These are phyloP conservation scores for Breynia disticha DNA, from an alignment of 441 rosid genomes.

Conservation along the genomic window DNA sequence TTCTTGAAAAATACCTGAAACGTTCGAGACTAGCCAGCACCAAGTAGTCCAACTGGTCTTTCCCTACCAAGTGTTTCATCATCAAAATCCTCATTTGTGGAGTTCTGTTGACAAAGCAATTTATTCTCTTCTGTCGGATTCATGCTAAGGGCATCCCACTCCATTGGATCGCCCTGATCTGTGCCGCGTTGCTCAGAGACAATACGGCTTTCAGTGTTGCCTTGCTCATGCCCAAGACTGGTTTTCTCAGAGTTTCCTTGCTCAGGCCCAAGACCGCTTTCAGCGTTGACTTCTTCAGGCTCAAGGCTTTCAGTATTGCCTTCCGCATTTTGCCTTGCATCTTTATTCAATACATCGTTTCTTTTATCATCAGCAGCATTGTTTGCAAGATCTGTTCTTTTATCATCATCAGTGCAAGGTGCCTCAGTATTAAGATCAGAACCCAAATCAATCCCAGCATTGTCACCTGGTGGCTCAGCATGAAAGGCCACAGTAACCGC, in stretches of 20 bases:
- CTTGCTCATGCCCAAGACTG: too few species aligned
- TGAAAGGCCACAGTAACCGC: conserved; percentile 54
- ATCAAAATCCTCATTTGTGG: conserved; percentile 79
- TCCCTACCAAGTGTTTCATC: conserved; percentile 50
- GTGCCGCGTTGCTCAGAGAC: conserved; percentile 30
- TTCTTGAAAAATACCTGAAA: conserved; percentile 34
- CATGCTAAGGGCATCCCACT: conserved; percentile 48
- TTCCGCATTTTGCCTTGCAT: conserved; percentile 37
- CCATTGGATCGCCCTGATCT: conserved; percentile 37
- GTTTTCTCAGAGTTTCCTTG: too few species aligned
- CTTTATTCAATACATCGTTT: conserved; percentile 27
- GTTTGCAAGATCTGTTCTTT: conserved; percentile 33
- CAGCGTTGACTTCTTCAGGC: too few species aligned
- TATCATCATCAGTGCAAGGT: conserved; percentile 32
- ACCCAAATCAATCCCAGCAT: conserved; percentile 56
- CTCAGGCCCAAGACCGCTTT: conserved; percentile 28
- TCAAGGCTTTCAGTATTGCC: conserved; percentile 33
- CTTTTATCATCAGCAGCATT: conserved; percentile 41
- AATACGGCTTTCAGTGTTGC: conserved; percentile 30
- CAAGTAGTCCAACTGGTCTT: conserved; percentile 34
- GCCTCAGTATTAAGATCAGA: conserved; percentile 64
- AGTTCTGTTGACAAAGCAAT: conserved; percentile 75
- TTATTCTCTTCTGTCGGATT: conserved; percentile 45
- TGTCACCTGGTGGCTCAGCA: conserved; percentile 54
- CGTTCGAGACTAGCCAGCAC: conserved; percentile 37